phyloP scores from a whole-genome alignment of 164 flowering plant genomes.

The Buxus sempervirens region DNA sequence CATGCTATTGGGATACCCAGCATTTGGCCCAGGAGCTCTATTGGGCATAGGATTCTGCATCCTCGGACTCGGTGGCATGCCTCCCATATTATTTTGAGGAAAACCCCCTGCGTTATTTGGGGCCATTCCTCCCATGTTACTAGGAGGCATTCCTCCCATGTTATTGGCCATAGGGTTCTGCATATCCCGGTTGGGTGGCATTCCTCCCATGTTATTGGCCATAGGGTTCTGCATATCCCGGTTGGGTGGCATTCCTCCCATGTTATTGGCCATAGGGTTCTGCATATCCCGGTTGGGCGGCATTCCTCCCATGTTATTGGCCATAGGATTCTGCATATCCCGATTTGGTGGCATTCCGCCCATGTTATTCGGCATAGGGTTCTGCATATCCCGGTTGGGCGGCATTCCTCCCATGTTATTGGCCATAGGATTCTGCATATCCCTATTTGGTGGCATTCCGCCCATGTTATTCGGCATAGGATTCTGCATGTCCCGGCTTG shows the following conservation, averaged over 20 bases:
- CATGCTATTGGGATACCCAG: conserved; percentile 18
- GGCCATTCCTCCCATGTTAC: conserved; percentile 6
- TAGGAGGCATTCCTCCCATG: neutral
- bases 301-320: neutral
- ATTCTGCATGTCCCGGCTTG: conserved; percentile 2
- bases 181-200: conserved; percentile 15
- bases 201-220: neutral
- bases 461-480: conserved; percentile 16
- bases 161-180: conserved; percentile 19
- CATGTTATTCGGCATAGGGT: conserved; percentile 14
- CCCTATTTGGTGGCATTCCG: conserved; percentile 19
- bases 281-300: neutral
- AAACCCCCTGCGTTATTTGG: conserved; percentile 19
- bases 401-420: conserved; percentile 11
- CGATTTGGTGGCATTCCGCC: neutral
- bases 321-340: conserved; percentile 9
- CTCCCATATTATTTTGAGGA: conserved; percentile 24
- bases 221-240: no score
- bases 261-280: conserved; percentile 4
- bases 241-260: no score
- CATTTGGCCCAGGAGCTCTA: conserved; percentile 19
- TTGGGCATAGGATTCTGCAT: neutral
- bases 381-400: neutral
- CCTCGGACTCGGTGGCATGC: conserved; percentile 14
- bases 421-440: conserved; percentile 11